Percentiles rank a stretch among this genome's conserved stretches.
phyloP scores from a whole-genome alignment of 148 eudicot genomes.

The Rhododendron griersonianum region DNA sequence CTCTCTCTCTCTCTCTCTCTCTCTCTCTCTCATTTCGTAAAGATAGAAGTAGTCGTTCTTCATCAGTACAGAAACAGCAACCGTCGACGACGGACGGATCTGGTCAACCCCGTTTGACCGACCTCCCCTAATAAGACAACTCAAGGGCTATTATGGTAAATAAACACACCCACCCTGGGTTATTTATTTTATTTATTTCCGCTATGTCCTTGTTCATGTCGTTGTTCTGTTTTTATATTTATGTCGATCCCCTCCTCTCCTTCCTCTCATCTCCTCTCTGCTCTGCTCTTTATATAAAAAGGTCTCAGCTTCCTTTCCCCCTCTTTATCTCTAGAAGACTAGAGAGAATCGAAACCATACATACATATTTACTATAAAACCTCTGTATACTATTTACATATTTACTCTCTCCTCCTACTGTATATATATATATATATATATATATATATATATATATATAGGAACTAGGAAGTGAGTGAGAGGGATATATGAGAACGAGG shows the following conservation, averaged over 20 bases:
- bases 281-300: not conserved
- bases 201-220: constrained; percentile 9
- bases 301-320: not conserved
- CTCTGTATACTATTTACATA: no score
- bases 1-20: not conserved
- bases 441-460: no score
- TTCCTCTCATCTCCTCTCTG: not conserved
- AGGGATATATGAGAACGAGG: constrained; percentile 57
- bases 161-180: constrained; percentile 1
- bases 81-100: constrained; percentile 19
- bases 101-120: constrained; percentile 55
- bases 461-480: not conserved
- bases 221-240: not conserved
- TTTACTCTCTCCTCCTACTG: no score
- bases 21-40: no score
- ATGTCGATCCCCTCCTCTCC: no score
- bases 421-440: no score
- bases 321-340: constrained; percentile 9
- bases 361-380: no score
- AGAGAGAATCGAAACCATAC: not conserved
- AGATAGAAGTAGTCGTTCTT: no score
- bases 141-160: constrained; percentile 10
- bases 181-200: not conserved
- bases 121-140: not conserved
- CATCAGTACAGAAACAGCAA: not conserved